Percentiles rank a stretch among this genome's conserved stretches.
phyloP scores from a whole-genome alignment of 1,284 basidiomycete genomes.

The Testicularia cyperi region DNA sequence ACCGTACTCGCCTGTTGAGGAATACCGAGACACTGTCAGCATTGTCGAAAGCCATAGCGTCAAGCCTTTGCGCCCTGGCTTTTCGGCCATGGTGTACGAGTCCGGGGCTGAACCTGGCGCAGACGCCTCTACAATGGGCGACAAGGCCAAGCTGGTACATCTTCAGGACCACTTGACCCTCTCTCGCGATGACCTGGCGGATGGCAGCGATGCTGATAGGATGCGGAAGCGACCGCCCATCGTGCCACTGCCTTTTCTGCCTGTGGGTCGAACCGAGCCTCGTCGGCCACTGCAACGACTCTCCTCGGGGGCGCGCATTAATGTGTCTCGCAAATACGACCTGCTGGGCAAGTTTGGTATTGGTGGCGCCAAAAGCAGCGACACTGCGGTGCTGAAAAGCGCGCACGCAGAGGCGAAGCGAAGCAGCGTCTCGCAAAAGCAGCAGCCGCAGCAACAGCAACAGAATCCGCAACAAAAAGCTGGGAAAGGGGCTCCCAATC shows the following conservation, averaged over 20 bases:
- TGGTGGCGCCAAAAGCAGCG: too few relatives aligned
- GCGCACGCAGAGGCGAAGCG: too few relatives aligned
- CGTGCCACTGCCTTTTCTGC: constrained; percentile 32
- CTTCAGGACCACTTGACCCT: too few relatives aligned
- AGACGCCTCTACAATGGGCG: too few relatives aligned
- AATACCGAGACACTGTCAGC: constrained; percentile 27
- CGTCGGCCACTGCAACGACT: constrained; percentile 21
- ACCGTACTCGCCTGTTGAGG: constrained; percentile 47
- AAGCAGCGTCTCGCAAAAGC: too few relatives aligned
- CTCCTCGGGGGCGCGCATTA: constrained; percentile 8
- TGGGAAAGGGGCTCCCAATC: not conserved
- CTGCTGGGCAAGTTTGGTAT: constrained; percentile 33
- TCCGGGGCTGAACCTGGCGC: too few relatives aligned
- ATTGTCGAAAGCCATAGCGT: constrained; percentile 22
- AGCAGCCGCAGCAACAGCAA: not conserved
- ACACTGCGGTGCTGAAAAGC: too few relatives aligned
- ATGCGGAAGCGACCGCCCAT: constrained; percentile 25
- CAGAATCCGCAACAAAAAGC: not conserved
- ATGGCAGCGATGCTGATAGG: constrained; percentile 4
- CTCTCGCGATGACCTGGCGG: too few relatives aligned
- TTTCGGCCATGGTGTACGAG: too few relatives aligned
- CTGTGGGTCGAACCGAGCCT: constrained; percentile 10
- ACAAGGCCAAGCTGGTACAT: too few relatives aligned
- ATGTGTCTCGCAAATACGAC: constrained; percentile 29
- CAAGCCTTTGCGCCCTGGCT: too few relatives aligned